These are phyloP conservation scores for Nakazawaea populi DNA, from an alignment of 805 yeast species.

Conservation along the genomic window DNA sequence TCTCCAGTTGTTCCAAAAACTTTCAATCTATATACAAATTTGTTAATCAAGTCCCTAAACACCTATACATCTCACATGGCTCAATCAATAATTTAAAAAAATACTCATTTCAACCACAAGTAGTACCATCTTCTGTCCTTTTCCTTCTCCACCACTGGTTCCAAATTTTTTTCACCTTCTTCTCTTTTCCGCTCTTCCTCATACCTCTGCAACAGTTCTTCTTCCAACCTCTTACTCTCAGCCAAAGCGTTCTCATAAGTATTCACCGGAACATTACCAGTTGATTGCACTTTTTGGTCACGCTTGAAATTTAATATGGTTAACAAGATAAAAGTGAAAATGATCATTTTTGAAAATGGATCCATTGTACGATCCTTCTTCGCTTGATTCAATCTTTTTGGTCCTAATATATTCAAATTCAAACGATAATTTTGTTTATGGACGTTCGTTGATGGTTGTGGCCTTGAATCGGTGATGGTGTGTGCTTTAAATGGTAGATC, in stretches of 20 bases:
- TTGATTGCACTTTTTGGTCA: slow-evolving; percentile 34
- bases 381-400: slow-evolving; percentile 34
- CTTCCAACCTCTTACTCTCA: slow-evolving; percentile 14
- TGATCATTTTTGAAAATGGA: slow-evolving; percentile 47
- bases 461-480: slow-evolving; percentile 22
- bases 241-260: slow-evolving; percentile 14
- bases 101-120: slow-evolving; percentile 38
- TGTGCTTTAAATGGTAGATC: slow-evolving; percentile 57
- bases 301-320: slow-evolving; percentile 46
- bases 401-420: slow-evolving; percentile 31
- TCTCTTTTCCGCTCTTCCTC: slow-evolving; percentile 15
- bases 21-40: no score
- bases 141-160: neutral
- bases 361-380: slow-evolving; percentile 50
- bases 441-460: slow-evolving; percentile 18
- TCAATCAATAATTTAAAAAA: neutral
- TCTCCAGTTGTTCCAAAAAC: no score
- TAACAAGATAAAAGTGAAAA: slow-evolving; percentile 42
- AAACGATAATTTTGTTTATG: slow-evolving; percentile 29
- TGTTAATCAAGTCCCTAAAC: no score
- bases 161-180: slow-evolving; percentile 8
- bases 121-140: slow-evolving; percentile 40
- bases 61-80: neutral
- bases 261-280: slow-evolving; percentile 25
- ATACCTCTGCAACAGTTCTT: slow-evolving; percentile 16